These are phyloP conservation scores for Rubia occidens DNA, from an alignment of 305 asterid species.

Conservation along the genomic window DNA sequence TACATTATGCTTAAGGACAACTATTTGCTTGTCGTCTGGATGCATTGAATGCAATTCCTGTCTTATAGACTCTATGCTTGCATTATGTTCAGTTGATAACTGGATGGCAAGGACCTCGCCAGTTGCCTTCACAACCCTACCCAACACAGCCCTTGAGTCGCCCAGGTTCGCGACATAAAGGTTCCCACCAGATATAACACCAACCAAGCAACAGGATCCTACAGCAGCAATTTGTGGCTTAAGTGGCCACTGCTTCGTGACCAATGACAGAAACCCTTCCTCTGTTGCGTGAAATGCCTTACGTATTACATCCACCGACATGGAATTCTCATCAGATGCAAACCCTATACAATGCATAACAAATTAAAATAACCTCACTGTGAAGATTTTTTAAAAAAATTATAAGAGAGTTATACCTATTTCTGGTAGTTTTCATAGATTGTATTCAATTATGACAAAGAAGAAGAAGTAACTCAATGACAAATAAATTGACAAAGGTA, in stretches of 20 bases:
- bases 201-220: constrained; percentile 88
- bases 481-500: background rate
- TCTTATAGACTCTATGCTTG: constrained; percentile 75
- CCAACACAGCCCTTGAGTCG: constrained; percentile 95
- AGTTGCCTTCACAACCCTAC: constrained; percentile 70
- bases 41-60: constrained; percentile 77
- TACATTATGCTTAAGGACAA: constrained; percentile 76
- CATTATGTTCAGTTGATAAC: constrained; percentile 83
- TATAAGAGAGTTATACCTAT: background rate
- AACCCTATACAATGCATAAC: constrained; percentile 41
- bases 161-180: constrained; percentile 79
- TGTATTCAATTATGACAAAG: background rate
- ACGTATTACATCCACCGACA: constrained; percentile 74
- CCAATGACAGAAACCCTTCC: constrained; percentile 72
- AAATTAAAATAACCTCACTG: constrained; percentile 6
- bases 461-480: background rate
- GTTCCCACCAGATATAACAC: constrained; percentile 56
- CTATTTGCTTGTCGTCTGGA: constrained; percentile 82
- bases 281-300: constrained; percentile 93
- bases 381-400: background rate
- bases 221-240: constrained; percentile 87
- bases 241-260: constrained; percentile 61
- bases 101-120: constrained; percentile 84
- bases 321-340: constrained; percentile 59
- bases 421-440: background rate